Conservation (phyloP, 345 rosid species). For the Garcia nutans region DNA sequence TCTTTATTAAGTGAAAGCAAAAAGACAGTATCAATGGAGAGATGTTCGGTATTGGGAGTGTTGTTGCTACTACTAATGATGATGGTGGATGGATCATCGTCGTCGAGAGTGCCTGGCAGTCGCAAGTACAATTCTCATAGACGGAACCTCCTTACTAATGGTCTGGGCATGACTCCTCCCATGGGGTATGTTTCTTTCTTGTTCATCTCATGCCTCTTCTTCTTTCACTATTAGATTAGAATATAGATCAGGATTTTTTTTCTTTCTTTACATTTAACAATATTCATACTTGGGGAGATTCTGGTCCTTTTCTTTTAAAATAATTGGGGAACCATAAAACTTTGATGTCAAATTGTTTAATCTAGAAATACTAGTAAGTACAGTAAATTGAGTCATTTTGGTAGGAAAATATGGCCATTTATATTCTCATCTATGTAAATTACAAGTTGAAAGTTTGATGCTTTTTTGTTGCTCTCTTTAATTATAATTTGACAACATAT, state of each 20-base stretch:
- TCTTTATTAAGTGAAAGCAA: too few species aligned
- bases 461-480: too few species aligned
- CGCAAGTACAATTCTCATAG: background rate
- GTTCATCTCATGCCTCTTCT: background rate
- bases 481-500: conserved; percentile 1
- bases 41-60: background rate
- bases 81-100: background rate
- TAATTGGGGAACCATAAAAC: too few species aligned
- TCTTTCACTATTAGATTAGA: too few species aligned
- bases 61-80: background rate
- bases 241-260: too few species aligned
- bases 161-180: conserved; percentile 34
- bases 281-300: too few species aligned
- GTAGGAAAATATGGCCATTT: background rate
- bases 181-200: conserved; percentile 23
- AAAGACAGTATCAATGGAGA: background rate
- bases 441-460: too few species aligned
- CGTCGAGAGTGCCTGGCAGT: background rate
- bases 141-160: conserved; percentile 21
- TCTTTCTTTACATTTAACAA: too few species aligned
- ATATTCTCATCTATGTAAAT: too few species aligned
- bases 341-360: too few species aligned
- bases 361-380: too few species aligned
- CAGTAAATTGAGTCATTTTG: background rate
- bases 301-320: too few species aligned